These are phyloP conservation scores for Coprinellus micaceus DNA, from an alignment of 768 basidiomycete genomes.

Conservation along the genomic window DNA sequence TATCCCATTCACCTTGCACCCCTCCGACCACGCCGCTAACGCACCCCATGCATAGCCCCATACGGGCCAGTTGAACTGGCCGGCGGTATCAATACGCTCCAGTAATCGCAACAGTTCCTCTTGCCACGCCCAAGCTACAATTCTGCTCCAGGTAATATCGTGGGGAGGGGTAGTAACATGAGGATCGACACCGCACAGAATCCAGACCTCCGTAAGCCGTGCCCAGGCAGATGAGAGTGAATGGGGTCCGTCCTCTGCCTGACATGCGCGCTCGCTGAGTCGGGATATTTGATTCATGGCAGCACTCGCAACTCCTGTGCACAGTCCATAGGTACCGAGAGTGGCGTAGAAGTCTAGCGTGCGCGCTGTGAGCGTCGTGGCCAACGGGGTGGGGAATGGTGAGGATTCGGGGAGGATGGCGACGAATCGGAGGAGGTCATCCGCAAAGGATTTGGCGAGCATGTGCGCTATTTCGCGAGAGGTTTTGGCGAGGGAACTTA, in stretches of 20 bases:
- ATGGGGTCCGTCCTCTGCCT: slow-evolving; percentile 32
- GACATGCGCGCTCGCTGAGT: slow-evolving; percentile 45
- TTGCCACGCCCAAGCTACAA: slow-evolving; percentile 75
- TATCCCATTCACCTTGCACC: slow-evolving; percentile 66
- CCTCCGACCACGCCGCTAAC: slow-evolving; percentile 71
- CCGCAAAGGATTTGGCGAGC: slow-evolving; percentile 48
- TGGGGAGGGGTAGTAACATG: slow-evolving; percentile 84
- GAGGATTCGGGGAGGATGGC: slow-evolving; percentile 47
- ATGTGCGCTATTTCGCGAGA: slow-evolving; percentile 63
- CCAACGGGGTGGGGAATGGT: slow-evolving; percentile 38
- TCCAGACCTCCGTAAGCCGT: slow-evolving; percentile 67
- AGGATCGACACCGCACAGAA: slow-evolving; percentile 81
- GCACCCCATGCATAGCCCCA: slow-evolving; percentile 55
- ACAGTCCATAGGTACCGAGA: slow-evolving; percentile 78
- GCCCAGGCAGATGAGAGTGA: slow-evolving; percentile 50
- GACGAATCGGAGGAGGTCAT: slow-evolving; percentile 71
- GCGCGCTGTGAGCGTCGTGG: slow-evolving; percentile 45
- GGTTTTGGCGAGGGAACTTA: slow-evolving; percentile 54
- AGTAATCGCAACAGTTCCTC: slow-evolving; percentile 47
- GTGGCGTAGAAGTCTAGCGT: slow-evolving; percentile 62
- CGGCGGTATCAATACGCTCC: slow-evolving; percentile 25
- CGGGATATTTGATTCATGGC: slow-evolving; percentile 54
- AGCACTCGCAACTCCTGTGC: slow-evolving; percentile 62
- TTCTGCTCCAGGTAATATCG: slow-evolving; percentile 86
- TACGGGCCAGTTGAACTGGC: slow-evolving; percentile 29